Conservation (phyloP, 2,329 filamentous ascomycete genomes). For the Spiromastix sp. region DNA sequence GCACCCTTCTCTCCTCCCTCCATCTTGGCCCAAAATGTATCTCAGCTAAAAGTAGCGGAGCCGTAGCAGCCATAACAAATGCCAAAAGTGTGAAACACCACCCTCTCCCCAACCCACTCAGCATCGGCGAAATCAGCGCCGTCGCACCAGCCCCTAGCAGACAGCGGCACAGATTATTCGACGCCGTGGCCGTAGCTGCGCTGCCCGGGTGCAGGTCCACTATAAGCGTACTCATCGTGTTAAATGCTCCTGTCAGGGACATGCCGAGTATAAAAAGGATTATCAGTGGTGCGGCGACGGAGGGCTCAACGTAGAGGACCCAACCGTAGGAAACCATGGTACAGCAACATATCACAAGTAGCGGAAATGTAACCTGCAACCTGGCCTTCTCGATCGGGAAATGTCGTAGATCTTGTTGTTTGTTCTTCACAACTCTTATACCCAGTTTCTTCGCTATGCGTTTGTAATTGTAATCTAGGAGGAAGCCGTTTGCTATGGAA, state of each 20-base stretch:
- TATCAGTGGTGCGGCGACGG: conserved; percentile 41
- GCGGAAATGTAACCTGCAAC: conserved; percentile 22
- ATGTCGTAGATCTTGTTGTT: conserved; percentile 39
- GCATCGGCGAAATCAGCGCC: conserved; percentile 31
- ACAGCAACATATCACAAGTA: conserved; percentile 17
- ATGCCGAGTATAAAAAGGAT: conserved; percentile 41
- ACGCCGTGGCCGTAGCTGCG: conserved; percentile 44
- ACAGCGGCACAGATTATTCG: conserved; percentile 44
- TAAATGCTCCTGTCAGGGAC: conserved; percentile 41
- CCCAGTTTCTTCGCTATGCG: conserved; percentile 53
- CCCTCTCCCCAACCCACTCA: conserved; percentile 27
- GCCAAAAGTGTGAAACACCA: conserved; percentile 33
- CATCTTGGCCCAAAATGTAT: conserved; percentile 20
- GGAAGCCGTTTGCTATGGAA: conserved; percentile 37
- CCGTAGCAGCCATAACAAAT: conserved; percentile 25
- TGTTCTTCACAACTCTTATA: conserved; percentile 50
- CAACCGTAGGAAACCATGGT: conserved; percentile 38
- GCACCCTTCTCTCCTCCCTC: conserved; percentile 15
- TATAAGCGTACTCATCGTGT: conserved; percentile 41
- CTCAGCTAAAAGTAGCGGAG: conserved; percentile 21
- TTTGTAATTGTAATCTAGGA: conserved; percentile 64
- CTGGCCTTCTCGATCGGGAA: conserved; percentile 41
- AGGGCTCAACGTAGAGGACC: conserved; percentile 38
- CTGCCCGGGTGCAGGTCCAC: conserved; percentile 43
- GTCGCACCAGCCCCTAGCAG: conserved; percentile 43